phyloP scores from a whole-genome alignment of 148 eudicot genomes.

The Cornus kousa region DNA sequence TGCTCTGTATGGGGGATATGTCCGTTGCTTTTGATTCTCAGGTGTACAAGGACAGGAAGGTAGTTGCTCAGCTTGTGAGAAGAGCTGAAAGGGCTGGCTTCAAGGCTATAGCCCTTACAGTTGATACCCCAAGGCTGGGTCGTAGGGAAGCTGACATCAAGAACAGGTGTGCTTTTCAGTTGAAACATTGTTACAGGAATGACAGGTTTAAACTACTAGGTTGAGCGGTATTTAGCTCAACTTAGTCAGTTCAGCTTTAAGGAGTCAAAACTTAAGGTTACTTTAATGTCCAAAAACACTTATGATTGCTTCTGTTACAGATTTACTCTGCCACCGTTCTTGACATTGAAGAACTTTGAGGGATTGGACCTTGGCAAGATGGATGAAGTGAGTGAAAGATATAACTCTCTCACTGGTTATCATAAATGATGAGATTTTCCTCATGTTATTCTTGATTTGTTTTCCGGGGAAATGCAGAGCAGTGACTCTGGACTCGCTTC shows the following conservation, averaged over 20 bases:
- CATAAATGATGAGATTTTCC: neutral
- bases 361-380: slow-evolving; percentile 95
- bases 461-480: slow-evolving; percentile 39
- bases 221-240: neutral
- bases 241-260: neutral
- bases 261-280: neutral
- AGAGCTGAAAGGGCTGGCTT: slow-evolving; percentile 98
- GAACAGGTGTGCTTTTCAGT: slow-evolving; percentile 57
- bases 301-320: slow-evolving; percentile 29
- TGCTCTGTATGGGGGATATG: neutral
- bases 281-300: neutral
- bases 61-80: slow-evolving; percentile 95
- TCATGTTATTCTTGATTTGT: slow-evolving; percentile 5
- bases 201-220: neutral
- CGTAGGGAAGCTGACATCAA: slow-evolving; percentile 97
- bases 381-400: slow-evolving; percentile 63
- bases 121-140: slow-evolving; percentile 93
- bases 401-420: neutral
- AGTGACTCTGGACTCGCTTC: slow-evolving; percentile 92
- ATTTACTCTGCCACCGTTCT: slow-evolving; percentile 74
- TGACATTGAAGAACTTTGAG: slow-evolving; percentile 96
- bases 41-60: slow-evolving; percentile 97
- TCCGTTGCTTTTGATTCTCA: slow-evolving; percentile 19
- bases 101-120: slow-evolving; percentile 97
- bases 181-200: neutral